Evolutionary conservation across 495 filamentous ascomycete genomes (phyloP), one percentile per base, ranked within the genome.

Genomic region (Corynascus novoguineensis): DNA sequence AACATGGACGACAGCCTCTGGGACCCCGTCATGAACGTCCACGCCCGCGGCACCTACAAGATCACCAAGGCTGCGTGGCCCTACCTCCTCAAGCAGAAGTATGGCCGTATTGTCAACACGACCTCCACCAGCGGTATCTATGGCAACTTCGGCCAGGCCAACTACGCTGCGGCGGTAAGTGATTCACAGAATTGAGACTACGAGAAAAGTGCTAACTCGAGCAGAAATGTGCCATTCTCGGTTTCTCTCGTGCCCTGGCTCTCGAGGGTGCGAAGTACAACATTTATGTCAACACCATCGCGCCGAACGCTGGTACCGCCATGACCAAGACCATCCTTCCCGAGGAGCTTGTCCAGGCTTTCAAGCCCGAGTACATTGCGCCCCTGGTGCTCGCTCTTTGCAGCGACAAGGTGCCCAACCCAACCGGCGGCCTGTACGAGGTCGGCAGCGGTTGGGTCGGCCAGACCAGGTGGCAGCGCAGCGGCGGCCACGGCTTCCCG

Each of bases 351-450:
- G 91, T 98, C 41, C 92, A 97, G 78, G 95, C 93, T 34, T 96
- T 98, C 83, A 98, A 98, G 85, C 93, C 93, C 42, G 93, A 97
- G 64, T 97, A 97, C 70, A 92, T 98, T 72, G 93, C 93, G 42
- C 93, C 93, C 45, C 71, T 97, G 38, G 92, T 98, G 46, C 86
- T 88, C 27, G 83, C 90, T 31, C 86, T 98, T 40, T 87, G 82
- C 77, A 93, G 89, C 53, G 93, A 98, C 74, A 88, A 88, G 67
- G 78, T 88, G 22, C 92, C 92, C 27, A 82, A 89, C 61, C 81
- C 84, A 12, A 97, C 91, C 59, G 92, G 92, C 63, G 86, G 84
- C 50, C 83, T 98, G n/a, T 98, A 86, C 74, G 93, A 98, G 79
- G 89, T 92, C 58, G 93, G 93, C 66, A 92, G 89, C 72, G 93